Evolutionary conservation across 352 stramenopile genomes (phyloP).

Genomic region (Globisporangium radiosum): DNA sequence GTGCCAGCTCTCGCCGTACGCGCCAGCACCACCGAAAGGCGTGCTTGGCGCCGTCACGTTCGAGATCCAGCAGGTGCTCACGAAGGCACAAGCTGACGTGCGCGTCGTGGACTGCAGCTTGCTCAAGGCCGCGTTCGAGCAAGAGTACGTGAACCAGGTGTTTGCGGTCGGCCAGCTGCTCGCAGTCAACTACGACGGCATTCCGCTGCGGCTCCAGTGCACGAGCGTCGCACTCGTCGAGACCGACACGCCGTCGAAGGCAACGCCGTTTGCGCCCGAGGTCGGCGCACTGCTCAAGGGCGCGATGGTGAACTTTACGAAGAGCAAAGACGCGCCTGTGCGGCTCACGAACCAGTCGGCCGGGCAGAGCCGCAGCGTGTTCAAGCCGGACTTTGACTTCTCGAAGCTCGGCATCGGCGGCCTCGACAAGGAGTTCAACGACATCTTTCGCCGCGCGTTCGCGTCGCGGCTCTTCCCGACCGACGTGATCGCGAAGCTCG

Average conservation of each 20-base stretch:
- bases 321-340: conserved; percentile 66
- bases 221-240: conserved; percentile 18
- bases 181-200: conserved; percentile 48
- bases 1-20: conserved; percentile 61
- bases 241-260: neutral
- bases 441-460: conserved; percentile 99
- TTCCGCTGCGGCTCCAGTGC: conserved; percentile 68
- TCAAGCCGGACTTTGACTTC: conserved; percentile 98
- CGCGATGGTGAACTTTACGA: conserved; percentile 73
- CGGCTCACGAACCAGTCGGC: conserved; percentile 76
- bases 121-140: conserved; percentile 64
- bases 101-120: conserved; percentile 67
- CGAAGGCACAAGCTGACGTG: conserved; percentile 47
- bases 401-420: conserved; percentile 98
- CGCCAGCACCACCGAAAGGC: conserved; percentile 31
- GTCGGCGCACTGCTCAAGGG: conserved; percentile 56
- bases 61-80: conserved; percentile 76
- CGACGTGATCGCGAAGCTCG: conserved; percentile 95
- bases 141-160: conserved; percentile 63
- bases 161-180: conserved; percentile 74
- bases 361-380: conserved; percentile 79
- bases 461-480: conserved; percentile 95
- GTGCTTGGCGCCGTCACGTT: conserved; percentile 72
- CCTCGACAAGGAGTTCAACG: conserved; percentile 98
- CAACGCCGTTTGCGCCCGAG: conserved; percentile 26